Conservation (phyloP, 2,329 filamentous ascomycete species). For the Gaeumannomyces tritici region DNA sequence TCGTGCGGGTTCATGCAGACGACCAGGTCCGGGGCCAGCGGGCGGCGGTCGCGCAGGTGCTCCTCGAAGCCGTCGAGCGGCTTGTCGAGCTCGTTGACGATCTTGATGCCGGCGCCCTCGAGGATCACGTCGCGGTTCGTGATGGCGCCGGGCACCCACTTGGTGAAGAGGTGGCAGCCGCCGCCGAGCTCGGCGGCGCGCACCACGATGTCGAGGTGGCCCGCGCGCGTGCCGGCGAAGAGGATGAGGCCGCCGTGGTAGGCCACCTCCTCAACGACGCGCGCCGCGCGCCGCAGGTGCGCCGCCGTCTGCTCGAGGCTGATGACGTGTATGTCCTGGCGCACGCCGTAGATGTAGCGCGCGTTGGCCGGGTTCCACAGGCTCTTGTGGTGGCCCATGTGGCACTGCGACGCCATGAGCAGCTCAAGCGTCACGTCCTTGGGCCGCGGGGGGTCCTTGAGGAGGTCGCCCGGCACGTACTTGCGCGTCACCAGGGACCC, state of each 20-base stretch:
- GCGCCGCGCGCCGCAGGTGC: slow-evolving; percentile 85
- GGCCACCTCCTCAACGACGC: slow-evolving; percentile 80
- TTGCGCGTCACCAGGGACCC: slow-evolving; percentile 37
- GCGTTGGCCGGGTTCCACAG: slow-evolving; percentile 94
- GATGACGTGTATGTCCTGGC: slow-evolving; percentile 87
- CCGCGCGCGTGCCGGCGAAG: slow-evolving; percentile 79
- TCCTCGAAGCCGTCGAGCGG: slow-evolving; percentile 49
- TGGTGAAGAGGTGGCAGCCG: slow-evolving; percentile 82
- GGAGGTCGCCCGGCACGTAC: slow-evolving; percentile 57
- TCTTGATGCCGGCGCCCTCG: slow-evolving; percentile 55
- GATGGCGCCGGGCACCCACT: slow-evolving; percentile 85
- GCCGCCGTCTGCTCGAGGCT: slow-evolving; percentile 81
- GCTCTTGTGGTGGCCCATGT: slow-evolving; percentile 83
- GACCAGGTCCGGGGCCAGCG: slow-evolving; percentile 79
- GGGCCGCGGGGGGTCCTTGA: slow-evolving; percentile 64
- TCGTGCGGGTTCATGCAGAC: slow-evolving; percentile 88
- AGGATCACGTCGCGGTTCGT: slow-evolving; percentile 91
- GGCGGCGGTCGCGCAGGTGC: slow-evolving; percentile 51
- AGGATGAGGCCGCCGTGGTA: slow-evolving; percentile 76
- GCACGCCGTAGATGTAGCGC: slow-evolving; percentile 85
- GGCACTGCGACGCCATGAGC: slow-evolving; percentile 76
- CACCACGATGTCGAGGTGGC: slow-evolving; percentile 73
- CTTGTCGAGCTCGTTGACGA: slow-evolving; percentile 68
- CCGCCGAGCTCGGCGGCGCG: slow-evolving; percentile 67
- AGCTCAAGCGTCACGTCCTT: slow-evolving; percentile 83